Percentiles rank a stretch among this genome's conserved stretches.
These are phyloP conservation scores for Polysphondylium violaceum DNA, from an alignment of 78 protist genomes.

Conservation along the genomic window DNA sequence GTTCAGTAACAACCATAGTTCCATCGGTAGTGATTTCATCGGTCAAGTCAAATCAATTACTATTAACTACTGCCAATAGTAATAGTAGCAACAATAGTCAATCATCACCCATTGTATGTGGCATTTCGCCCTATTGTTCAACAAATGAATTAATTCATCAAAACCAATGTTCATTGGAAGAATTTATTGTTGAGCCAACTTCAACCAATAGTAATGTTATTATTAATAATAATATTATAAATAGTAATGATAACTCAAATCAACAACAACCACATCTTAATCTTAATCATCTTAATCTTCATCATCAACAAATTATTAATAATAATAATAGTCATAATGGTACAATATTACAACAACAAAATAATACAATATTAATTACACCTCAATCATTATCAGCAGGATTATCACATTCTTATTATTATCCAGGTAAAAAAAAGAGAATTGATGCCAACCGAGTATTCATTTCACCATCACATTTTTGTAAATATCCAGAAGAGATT, in stretches of 20 bases:
- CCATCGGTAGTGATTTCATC: neutral
- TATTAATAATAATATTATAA: no score
- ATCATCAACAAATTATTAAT: neutral
- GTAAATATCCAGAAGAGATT: constrained; percentile 49
- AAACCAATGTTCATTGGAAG: no score
- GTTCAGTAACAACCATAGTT: neutral
- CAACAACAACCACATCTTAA: constrained; percentile 9
- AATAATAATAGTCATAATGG: neutral
- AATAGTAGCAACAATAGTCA: neutral
- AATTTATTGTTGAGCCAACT: no score
- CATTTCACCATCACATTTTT: constrained; percentile 31
- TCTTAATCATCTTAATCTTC: neutral
- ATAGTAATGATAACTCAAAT: no score
- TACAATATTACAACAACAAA: neutral
- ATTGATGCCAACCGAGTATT: constrained; percentile 40
- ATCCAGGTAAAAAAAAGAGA: constrained; percentile 43
- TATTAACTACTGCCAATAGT: neutral
- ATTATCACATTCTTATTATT: neutral
- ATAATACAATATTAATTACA: constrained; percentile 6
- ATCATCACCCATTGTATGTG: no score
- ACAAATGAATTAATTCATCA: no score
- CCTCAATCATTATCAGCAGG: constrained; percentile 19
- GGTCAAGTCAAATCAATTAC: no score
- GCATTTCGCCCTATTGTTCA: no score
- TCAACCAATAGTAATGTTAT: no score